These are phyloP conservation scores for Haberlea rhodopensis DNA, from an alignment of 257 asterid species.

Conservation along the genomic window DNA sequence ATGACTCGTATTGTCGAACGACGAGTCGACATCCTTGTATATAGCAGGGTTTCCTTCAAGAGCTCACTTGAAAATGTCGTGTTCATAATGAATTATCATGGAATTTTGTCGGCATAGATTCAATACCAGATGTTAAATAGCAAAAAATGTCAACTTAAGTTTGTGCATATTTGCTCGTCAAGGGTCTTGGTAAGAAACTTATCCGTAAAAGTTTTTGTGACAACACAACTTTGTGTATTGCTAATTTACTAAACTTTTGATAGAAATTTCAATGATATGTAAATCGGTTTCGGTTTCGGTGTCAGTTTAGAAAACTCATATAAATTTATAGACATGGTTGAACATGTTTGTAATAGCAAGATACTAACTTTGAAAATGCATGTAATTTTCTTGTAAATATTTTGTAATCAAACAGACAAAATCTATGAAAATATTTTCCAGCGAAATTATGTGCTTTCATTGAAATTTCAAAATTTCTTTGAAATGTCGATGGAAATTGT, in stretches of 20 bases:
- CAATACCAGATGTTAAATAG: not conserved
- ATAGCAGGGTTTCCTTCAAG: not conserved
- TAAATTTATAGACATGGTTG: not conserved
- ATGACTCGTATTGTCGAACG: constrained; percentile 23
- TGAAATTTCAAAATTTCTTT: too few relatives aligned
- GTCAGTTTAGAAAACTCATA: not conserved
- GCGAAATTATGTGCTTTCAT: too few relatives aligned
- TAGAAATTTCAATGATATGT: too few relatives aligned
- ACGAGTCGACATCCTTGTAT: not conserved
- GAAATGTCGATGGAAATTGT: too few relatives aligned
- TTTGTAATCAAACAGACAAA: too few relatives aligned
- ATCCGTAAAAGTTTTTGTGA: not conserved
- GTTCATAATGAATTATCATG: not conserved
- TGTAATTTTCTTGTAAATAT: too few relatives aligned
- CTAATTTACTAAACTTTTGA: too few relatives aligned
- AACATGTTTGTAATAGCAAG: not conserved
- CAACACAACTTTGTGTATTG: not conserved
- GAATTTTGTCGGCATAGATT: too few relatives aligned
- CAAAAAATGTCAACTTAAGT: not conserved
- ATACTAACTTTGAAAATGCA: too few relatives aligned
- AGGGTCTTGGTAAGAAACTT: not conserved
- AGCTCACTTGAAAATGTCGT: not conserved
- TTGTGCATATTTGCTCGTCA: not conserved
- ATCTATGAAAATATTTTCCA: too few relatives aligned
- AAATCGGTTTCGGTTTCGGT: too few relatives aligned